phyloP scores from a whole-genome alignment of 2,329 filamentous ascomycete species.

The Verticillium isaacii region DNA sequence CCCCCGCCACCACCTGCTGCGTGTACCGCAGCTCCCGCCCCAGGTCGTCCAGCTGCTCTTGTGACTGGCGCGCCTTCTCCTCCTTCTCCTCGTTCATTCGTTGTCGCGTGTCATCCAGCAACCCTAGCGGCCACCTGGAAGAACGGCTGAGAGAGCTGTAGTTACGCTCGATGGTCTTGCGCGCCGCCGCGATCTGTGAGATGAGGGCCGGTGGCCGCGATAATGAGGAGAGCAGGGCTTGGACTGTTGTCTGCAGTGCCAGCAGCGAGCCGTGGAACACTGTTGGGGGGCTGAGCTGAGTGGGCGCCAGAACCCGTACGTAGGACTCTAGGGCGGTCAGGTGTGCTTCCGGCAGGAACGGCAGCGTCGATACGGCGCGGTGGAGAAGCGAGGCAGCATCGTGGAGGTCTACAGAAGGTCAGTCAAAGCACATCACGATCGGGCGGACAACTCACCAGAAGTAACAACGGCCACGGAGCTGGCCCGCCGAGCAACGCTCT shows the following conservation, averaged over 20 bases:
- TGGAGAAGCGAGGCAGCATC: conserved; percentile 57
- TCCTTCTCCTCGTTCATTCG: conserved; percentile 80
- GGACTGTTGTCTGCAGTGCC: conserved; percentile 78
- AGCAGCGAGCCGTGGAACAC: conserved; percentile 72
- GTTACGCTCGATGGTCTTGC: conserved; percentile 71
- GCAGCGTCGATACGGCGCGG: conserved; percentile 47
- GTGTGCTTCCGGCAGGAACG: conserved; percentile 66
- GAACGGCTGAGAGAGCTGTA: conserved; percentile 69
- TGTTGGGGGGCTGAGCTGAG: conserved; percentile 67
- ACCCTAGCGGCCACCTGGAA: conserved; percentile 72
- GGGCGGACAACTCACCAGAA: conserved; percentile 40
- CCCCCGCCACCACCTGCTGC: conserved; percentile 85
- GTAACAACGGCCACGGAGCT: conserved; percentile 66
- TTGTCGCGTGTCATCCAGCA: conserved; percentile 84
- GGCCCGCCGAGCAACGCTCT: conserved; percentile 73
- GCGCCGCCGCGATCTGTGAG: conserved; percentile 66
- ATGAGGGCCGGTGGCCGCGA: conserved; percentile 76
- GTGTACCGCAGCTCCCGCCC: conserved; percentile 83
- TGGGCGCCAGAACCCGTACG: conserved; percentile 58
- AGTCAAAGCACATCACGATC: background rate
- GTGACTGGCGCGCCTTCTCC: conserved; percentile 67
- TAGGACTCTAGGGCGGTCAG: conserved; percentile 69
- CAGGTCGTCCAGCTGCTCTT: conserved; percentile 67
- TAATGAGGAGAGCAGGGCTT: conserved; percentile 74
- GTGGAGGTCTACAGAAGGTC: conserved; percentile 52